Base-by-base conservation (phyloP, 495 filamentous ascomycete genomes). In the Aspergillus asperescens region DNA sequence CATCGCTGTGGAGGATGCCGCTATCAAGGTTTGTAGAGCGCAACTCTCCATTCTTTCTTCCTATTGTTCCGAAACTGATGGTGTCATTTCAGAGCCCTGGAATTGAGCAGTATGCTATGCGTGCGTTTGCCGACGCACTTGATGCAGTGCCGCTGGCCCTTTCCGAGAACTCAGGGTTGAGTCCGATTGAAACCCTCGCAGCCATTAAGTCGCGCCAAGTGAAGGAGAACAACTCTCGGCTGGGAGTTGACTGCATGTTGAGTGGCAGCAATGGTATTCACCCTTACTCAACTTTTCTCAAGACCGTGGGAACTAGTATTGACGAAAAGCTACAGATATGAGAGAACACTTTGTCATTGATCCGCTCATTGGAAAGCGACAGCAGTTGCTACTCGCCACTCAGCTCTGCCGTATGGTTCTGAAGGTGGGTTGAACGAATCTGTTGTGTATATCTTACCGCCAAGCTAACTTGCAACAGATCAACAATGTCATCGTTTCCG, bases 391-490 rank as follows among this genome's bases (percentile, higher is more conserved):
- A 68, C 79, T 99, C 46, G 93, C 93, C 13, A 97, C 93, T 16
- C 93, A 99, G 74, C 81, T 99, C 23, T 97, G 94, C 77, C 85
- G 93, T 50, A 99, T 99, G 93, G 93, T 99, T 58, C 81, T 99
- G 51, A 99, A 99, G 83, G 87, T 93, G 67, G 80, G 88, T 47
- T 43, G 27, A 24, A 34, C 16, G 1, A 5, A 10, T n/a, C 41
- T 44, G 13, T 32, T 20, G 32, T n/a, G 15, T 44, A 12, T 7
- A 10, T 16, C 10, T 12, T 44, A 18, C 24, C 19, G 18, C 8
- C 15, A 19, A 53, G 41, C 64, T 69, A 63, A 68, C 57, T 31
- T 7, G 20, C 12, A n/a, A 48, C 55, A 82, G 80, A 77, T 86
- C 57, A 86, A 86, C 75, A 96, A 96, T 69, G 94, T 98, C 56